Base-by-base conservation (phyloP, 2,329 filamentous ascomycete species). In the Diaporthe sp. region DNA sequence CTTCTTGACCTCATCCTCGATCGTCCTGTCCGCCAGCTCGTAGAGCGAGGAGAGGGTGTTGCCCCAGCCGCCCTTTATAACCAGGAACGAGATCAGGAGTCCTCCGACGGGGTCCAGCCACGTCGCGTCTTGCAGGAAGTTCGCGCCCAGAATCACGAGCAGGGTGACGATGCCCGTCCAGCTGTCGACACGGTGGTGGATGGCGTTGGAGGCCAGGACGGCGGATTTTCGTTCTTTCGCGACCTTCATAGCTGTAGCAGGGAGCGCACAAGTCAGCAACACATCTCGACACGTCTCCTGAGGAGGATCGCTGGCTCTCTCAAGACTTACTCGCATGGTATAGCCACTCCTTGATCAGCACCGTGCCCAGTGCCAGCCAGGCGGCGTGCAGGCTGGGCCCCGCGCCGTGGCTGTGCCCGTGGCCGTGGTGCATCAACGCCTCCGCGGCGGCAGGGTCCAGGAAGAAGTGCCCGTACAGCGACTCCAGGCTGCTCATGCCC, bases 21-120 rank as follows among this genome's bases (percentile, higher is more conserved):
- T 93, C 72, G 94, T 92, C 72, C 94, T 93, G 84, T 99, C 97
- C n/a, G 95, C 95, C 51, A 99, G 88, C 85, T 99, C 97, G 80
- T 95, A 90, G 15, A 99, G 86, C 8, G 97, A 93, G 17, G 93
- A 89, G 72, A 92, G 88, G 0, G 95, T 98, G 85, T 99, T 99
- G 78, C 92, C 92, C 87, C 91, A 94, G 31, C 97, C 97, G 57
- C 96, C 97, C 81, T 94, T 94, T 78, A 98, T 93, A 44, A 99
- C 96, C 91, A 99, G 94, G 77, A 96, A 87, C 19, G 96, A 98
- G 80, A 99, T 98, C 75, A 98, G 86, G 6, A 99, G 89, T 13
- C 97, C 96, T 73, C 97, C 97, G 42, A 98, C 94, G 13, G 97
- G 96, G 83, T 99, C 97, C 69, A 98, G 89, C 96, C 97, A 98